Evolutionary conservation across 164 flowering plant genomes (phyloP).

Genomic region (Euptelea pleiosperma): DNA sequence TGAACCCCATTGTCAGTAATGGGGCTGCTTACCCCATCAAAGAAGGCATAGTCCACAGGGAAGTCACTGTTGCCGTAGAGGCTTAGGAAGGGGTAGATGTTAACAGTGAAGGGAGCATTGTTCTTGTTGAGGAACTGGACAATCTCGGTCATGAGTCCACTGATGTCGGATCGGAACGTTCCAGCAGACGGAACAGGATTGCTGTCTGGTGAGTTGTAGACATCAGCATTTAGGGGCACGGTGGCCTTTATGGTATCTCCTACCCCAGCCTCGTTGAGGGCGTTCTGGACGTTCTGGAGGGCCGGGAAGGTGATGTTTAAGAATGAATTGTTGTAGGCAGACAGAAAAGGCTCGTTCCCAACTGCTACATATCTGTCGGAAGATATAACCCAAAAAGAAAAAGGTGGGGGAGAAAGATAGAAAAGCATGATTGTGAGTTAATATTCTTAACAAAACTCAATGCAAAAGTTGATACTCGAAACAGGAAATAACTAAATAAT

Average conservation of each 20-base stretch:
- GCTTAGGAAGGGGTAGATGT: slow-evolving; percentile 46
- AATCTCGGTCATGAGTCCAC: slow-evolving; percentile 33
- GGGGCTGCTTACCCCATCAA: slow-evolving; percentile 35
- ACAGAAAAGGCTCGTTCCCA: slow-evolving; percentile 48
- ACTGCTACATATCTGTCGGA: slow-evolving; percentile 40
- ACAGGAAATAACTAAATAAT: not conserved
- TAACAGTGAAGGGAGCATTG: slow-evolving; percentile 45
- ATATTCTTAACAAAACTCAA: not conserved
- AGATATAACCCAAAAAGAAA: not conserved
- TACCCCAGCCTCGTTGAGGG: slow-evolving; percentile 40
- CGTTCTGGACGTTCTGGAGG: slow-evolving; percentile 46
- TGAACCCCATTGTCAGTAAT: slow-evolving; percentile 22
- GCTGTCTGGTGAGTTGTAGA: slow-evolving; percentile 32
- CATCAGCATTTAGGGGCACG: slow-evolving; percentile 53
- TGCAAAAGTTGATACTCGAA: not conserved
- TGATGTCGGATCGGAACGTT: slow-evolving; percentile 38
- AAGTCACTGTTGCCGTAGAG: slow-evolving; percentile 32
- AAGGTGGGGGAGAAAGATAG: too few relatives aligned
- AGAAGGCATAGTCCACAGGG: slow-evolving; percentile 48
- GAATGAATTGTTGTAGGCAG: slow-evolving; percentile 36
- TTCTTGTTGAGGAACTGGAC: slow-evolving; percentile 35
- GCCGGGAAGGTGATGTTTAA: slow-evolving; percentile 39
- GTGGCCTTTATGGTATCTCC: slow-evolving; percentile 45
- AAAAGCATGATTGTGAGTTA: not conserved
- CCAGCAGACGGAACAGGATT: slow-evolving; percentile 48